Percentiles rank a stretch among this genome's conserved stretches.
These are phyloP conservation scores for Parachaetomium inaequale DNA, from an alignment of 495 filamentous ascomycete genomes.

Conservation along the genomic window DNA sequence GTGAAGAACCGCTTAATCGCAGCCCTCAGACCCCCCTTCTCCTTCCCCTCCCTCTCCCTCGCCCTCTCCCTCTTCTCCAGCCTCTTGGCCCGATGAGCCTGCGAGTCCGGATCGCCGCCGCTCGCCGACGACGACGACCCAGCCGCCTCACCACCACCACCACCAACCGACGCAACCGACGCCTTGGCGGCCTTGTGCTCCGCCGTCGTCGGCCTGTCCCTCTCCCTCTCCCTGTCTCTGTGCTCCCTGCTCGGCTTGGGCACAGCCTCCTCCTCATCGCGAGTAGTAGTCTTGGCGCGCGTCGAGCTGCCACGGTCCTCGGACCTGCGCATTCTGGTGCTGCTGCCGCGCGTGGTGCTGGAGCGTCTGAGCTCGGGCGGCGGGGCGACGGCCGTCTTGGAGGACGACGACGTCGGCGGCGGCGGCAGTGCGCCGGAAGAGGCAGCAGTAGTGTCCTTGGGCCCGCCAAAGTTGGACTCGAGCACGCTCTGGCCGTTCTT, in stretches of 20 bases:
- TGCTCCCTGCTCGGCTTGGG: slow-evolving; percentile 7
- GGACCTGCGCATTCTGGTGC: slow-evolving; percentile 13
- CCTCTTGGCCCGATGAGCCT: slow-evolving; percentile 32
- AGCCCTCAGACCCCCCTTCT: slow-evolving; percentile 76
- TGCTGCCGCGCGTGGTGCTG: slow-evolving; percentile 22
- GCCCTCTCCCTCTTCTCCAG: slow-evolving; percentile 30
- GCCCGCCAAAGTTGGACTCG: slow-evolving; percentile 28
- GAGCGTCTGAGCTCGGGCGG: slow-evolving; percentile 33
- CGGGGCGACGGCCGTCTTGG: slow-evolving; percentile 12
- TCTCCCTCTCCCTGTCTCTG: slow-evolving; percentile 13
- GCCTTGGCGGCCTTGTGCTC: slow-evolving; percentile 21
- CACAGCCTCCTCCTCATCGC: slow-evolving; percentile 1
- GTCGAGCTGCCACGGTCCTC: slow-evolving; percentile 14
- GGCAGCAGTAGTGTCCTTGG: slow-evolving; percentile 1
- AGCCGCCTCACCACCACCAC: slow-evolving; percentile 4
- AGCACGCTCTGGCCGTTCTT: slow-evolving; percentile 37
- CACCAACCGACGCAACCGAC: slow-evolving; percentile 22
- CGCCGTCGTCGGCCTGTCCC: slow-evolving; percentile 11
- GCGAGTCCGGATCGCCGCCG: slow-evolving; percentile 23
- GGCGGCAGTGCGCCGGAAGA: background rate
- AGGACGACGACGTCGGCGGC: slow-evolving; percentile 15
- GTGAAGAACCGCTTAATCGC: slow-evolving; percentile 37
- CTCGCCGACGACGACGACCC: slow-evolving; percentile 17
- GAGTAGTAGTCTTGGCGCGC: too few relatives aligned
- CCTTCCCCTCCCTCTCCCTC: slow-evolving; percentile 57